These are phyloP conservation scores for Neurospora crassa DNA, from an alignment of 2,329 filamentous ascomycete species.

Conservation along the genomic window DNA sequence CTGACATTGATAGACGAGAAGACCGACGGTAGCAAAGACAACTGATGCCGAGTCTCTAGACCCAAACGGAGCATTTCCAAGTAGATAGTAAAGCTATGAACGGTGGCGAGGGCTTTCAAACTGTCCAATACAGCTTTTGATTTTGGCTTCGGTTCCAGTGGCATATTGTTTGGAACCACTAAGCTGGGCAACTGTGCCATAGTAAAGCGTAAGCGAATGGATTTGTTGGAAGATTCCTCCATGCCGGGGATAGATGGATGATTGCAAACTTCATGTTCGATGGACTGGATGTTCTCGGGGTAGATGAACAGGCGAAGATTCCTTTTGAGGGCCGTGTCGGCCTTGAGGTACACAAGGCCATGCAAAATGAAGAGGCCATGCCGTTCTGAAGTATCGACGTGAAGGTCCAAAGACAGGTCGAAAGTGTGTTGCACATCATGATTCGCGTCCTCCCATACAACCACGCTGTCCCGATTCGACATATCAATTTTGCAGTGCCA, in stretches of 20 bases:
- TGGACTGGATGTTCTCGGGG: neutral
- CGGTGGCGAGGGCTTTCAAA: too few relatives aligned
- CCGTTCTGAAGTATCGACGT: conserved; percentile 1
- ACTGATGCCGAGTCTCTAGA: too few relatives aligned
- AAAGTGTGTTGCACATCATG: neutral
- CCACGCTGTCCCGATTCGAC: neutral
- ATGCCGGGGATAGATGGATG: neutral
- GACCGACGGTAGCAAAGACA: too few relatives aligned
- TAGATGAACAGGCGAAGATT: neutral
- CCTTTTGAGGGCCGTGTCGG: neutral
- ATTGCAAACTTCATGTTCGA: neutral
- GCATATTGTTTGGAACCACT: too few relatives aligned
- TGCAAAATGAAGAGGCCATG: neutral
- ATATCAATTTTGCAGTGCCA: neutral
- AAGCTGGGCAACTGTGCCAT: too few relatives aligned
- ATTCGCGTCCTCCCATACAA: neutral
- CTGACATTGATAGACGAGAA: too few relatives aligned
- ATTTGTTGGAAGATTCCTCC: neutral
- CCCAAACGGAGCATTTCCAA: too few relatives aligned
- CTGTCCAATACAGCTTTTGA: too few relatives aligned
- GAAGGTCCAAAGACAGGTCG: conserved; percentile 1
- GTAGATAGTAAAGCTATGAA: too few relatives aligned
- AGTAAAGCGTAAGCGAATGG: neutral
- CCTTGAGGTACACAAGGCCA: neutral
- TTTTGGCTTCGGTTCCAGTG: too few relatives aligned